Evolutionary conservation across 768 basidiomycete species (phyloP).

Genomic region (Boletus pseudopeckii): DNA sequence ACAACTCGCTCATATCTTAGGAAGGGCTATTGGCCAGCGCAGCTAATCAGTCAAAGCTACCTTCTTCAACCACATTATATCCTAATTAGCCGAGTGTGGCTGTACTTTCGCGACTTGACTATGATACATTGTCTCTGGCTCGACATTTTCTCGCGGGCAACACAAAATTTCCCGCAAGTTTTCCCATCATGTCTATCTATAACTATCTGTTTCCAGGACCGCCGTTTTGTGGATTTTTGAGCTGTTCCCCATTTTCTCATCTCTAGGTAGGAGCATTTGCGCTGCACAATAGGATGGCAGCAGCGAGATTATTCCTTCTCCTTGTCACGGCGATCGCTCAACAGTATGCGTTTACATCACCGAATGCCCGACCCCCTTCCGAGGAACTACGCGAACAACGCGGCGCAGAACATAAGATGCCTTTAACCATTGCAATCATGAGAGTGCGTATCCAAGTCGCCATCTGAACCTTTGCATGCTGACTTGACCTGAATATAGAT

Average conservation of each 20-base stretch:
- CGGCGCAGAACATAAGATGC: background rate
- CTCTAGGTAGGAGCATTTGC: background rate
- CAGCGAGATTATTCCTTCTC: constrained; percentile 7
- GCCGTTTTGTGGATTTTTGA: background rate
- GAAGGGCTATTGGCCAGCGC: background rate
- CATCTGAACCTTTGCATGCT: no score
- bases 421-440: background rate
- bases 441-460: background rate
- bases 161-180: background rate
- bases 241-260: background rate
- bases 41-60: background rate
- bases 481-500: background rate
- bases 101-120: no score
- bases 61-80: background rate
- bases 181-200: background rate
- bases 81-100: background rate
- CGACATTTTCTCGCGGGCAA: background rate
- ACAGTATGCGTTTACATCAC: constrained; percentile 8
- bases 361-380: constrained; percentile 11
- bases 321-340: background rate
- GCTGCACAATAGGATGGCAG: background rate
- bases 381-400: constrained; percentile 10
- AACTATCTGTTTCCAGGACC: background rate
- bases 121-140: no score
- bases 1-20: background rate